Conservation (phyloP, 805 yeast species). For the Zygosaccharomyces kombuchaensis region DNA sequence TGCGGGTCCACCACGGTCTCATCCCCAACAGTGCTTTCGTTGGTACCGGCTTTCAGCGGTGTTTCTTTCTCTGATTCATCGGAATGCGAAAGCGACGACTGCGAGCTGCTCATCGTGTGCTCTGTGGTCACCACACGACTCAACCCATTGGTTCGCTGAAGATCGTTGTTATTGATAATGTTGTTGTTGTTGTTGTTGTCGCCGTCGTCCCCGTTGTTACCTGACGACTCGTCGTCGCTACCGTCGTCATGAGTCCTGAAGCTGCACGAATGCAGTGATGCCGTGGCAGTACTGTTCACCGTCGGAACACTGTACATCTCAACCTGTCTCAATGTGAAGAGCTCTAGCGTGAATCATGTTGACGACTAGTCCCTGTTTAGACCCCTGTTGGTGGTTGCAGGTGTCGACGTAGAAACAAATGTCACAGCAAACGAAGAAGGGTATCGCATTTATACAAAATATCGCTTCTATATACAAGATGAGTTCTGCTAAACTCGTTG, state of each 20-base stretch:
- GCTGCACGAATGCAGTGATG: slow-evolving; percentile 5
- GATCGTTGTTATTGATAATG: background rate
- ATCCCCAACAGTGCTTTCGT: slow-evolving; percentile 5
- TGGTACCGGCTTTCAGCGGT: slow-evolving; percentile 6
- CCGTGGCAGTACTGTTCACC: slow-evolving; percentile 1
- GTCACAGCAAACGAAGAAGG: slow-evolving; percentile 3
- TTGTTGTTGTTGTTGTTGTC: background rate
- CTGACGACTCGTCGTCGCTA: background rate
- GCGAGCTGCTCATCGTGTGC: slow-evolving; percentile 21
- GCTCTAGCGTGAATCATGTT: background rate
- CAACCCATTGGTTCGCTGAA: background rate
- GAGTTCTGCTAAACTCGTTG: background rate
- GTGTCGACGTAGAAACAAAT: slow-evolving; percentile 3
- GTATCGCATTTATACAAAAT: background rate
- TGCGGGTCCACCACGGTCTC: slow-evolving; percentile 11
- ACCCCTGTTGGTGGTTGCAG: slow-evolving; percentile 7
- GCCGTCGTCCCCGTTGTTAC: background rate
- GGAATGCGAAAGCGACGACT: slow-evolving; percentile 17
- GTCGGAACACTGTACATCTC: slow-evolving; percentile 5
- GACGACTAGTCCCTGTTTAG: slow-evolving; percentile 3
- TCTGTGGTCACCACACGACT: slow-evolving; percentile 14
- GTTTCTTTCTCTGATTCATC: background rate
- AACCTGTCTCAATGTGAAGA: slow-evolving; percentile 1
- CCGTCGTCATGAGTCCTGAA: background rate
- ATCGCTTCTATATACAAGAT: slow-evolving; percentile 6